Conservation (phyloP, 495 filamentous ascomycete genomes). For the Penicillium canescens region DNA sequence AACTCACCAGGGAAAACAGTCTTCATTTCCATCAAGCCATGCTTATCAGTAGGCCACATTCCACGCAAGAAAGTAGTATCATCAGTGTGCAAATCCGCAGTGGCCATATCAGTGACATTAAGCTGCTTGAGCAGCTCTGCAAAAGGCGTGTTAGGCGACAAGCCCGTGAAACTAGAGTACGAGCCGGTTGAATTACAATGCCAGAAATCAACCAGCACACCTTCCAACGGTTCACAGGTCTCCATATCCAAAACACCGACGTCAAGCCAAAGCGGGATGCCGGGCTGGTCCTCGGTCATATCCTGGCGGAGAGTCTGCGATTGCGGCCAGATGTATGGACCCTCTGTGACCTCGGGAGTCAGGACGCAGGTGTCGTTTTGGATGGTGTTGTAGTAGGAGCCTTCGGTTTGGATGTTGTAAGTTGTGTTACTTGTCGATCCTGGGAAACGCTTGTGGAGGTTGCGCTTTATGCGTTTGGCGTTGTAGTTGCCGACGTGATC, state of each 20-base stretch:
- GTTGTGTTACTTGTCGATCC: background rate
- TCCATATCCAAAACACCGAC: slow-evolving; percentile 54
- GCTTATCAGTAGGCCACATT: slow-evolving; percentile 47
- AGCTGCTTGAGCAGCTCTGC: slow-evolving; percentile 14
- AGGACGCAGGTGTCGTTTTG: slow-evolving; percentile 50
- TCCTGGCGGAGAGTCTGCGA: slow-evolving; percentile 39
- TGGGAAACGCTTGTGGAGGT: background rate
- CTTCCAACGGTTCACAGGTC: slow-evolving; percentile 50
- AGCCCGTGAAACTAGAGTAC: slow-evolving; percentile 47
- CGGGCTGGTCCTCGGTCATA: slow-evolving; percentile 51
- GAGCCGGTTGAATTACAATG: slow-evolving; percentile 1
- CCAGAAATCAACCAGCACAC: slow-evolving; percentile 57
- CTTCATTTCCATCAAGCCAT: slow-evolving; percentile 50
- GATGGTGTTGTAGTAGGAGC: slow-evolving; percentile 19
- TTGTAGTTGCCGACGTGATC: background rate
- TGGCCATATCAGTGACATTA: background rate
- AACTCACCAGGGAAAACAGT: slow-evolving; percentile 49
- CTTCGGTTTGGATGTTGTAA: background rate
- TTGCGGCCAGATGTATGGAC: slow-evolving; percentile 43
- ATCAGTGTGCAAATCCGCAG: slow-evolving; percentile 23
- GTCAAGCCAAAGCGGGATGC: slow-evolving; percentile 53
- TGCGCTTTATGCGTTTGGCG: background rate
- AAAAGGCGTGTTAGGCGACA: slow-evolving; percentile 23
- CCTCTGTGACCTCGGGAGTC: slow-evolving; percentile 48
- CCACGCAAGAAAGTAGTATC: slow-evolving; percentile 47